Conservation (phyloP, 352 stramenopile genomes). For the Pythium pyrilobum region DNA sequence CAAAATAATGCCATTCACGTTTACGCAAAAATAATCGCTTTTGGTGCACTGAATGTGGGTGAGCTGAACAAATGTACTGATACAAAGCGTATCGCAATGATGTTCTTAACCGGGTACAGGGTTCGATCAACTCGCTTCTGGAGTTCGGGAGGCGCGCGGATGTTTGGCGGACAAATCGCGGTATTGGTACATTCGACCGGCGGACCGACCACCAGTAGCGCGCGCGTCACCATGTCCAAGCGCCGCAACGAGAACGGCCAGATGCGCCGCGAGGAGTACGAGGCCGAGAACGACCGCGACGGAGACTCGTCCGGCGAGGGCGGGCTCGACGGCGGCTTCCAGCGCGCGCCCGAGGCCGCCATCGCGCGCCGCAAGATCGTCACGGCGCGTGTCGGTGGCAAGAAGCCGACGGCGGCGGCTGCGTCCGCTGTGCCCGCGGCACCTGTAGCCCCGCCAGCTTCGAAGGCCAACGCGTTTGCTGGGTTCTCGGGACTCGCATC, state of each 20-base stretch:
- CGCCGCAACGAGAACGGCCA: conserved; percentile 81
- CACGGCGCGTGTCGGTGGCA: conserved; percentile 36
- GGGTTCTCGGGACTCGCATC: conserved; percentile 53
- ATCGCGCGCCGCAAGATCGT: conserved; percentile 81
- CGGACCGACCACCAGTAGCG: not conserved
- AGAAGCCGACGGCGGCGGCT: conserved; percentile 15
- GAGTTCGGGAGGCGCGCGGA: no score
- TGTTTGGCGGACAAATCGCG: conserved; percentile 8
- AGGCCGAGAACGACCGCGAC: conserved; percentile 37
- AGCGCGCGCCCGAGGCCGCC: conserved; percentile 57
- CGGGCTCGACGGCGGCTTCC: conserved; percentile 51
- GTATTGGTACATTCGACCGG: no score
- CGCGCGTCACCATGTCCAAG: conserved; percentile 55
- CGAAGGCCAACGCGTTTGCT: conserved; percentile 54
- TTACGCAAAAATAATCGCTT: not conserved
- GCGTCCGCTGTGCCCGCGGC: conserved; percentile 4
- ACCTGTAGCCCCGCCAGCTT: not conserved
- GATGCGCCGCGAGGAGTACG: conserved; percentile 84
- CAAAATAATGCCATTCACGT: no score
- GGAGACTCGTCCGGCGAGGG: conserved; percentile 13
- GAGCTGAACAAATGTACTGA: not conserved
- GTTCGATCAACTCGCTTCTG: not conserved
- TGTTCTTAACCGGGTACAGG: conserved; percentile 4
- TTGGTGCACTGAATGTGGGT: no score
- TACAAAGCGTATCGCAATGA: no score